Conservation (phyloP, 139 green algal species). For the Auxenochlorella pyrenoidosa region DNA sequence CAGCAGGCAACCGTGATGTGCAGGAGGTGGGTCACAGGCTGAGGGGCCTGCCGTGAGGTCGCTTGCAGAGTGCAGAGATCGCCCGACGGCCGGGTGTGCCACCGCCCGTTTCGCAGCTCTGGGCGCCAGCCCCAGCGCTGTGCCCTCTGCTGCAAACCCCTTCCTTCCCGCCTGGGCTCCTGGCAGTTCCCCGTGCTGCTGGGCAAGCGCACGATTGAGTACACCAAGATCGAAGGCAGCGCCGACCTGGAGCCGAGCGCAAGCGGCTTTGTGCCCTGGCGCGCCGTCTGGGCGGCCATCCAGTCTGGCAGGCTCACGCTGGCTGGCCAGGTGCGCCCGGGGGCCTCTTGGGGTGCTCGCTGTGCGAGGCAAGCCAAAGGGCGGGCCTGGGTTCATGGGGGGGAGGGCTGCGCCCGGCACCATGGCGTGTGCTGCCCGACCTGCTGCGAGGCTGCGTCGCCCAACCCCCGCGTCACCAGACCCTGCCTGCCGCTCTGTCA, state of each 20-base stretch:
- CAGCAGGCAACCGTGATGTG: neutral
- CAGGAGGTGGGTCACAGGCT: neutral
- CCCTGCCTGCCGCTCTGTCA: too few species aligned
- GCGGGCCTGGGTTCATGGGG: too few species aligned
- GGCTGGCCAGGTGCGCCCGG: neutral
- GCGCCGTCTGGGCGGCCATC: neutral
- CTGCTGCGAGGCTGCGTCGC: too few species aligned
- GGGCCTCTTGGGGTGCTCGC: neutral
- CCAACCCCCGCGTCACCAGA: too few species aligned
- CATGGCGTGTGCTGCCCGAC: too few species aligned
- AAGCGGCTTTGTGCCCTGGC: neutral
- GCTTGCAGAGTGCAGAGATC: neutral
- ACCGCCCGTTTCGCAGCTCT: too few species aligned
- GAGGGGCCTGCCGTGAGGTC: neutral
- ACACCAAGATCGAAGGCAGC: neutral
- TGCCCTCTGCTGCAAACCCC: too few species aligned
- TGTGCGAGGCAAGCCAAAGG: neutral
- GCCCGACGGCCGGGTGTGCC: too few species aligned
- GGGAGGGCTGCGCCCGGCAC: too few species aligned
- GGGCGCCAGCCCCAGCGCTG: too few species aligned
- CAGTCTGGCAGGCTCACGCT: neutral
- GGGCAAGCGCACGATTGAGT: neutral
- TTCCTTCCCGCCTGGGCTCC: neutral
- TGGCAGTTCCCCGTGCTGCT: constrained; percentile 2
- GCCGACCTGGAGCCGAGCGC: neutral